phyloP scores from a whole-genome alignment of 345 rosid species.

The Brassica juncea region DNA sequence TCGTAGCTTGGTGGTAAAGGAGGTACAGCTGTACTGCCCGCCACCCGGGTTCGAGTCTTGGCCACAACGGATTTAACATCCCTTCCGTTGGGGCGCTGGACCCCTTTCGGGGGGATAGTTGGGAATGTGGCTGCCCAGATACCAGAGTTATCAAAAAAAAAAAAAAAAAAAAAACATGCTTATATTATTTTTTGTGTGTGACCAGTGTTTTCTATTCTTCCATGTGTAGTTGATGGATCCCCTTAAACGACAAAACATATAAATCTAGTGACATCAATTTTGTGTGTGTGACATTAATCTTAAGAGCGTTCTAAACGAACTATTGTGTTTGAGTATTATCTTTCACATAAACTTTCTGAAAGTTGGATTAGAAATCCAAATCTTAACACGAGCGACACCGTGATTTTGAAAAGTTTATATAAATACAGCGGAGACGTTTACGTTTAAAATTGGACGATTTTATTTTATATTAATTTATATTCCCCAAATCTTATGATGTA shows the following conservation, averaged over 20 bases:
- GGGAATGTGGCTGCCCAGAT: too few relatives aligned
- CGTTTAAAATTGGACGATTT: neutral
- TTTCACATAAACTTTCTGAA: neutral
- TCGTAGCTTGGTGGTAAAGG: too few relatives aligned
- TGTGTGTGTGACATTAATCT: neutral
- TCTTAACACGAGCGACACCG: neutral
- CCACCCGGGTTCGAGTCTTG: too few relatives aligned
- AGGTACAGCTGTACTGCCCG: too few relatives aligned
- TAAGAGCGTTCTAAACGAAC: neutral
- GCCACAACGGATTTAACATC: too few relatives aligned
- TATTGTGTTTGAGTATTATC: neutral
- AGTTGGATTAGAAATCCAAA: neutral
- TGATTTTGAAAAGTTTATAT: neutral
- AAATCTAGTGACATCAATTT: neutral
- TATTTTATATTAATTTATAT: neutral
- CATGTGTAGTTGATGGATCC: neutral
- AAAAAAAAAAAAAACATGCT: too few relatives aligned
- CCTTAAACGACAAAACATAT: neutral
- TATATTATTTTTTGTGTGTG: neutral
- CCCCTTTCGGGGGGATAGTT: too few relatives aligned
- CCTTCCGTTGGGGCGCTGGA: too few relatives aligned
- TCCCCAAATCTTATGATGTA: conserved; percentile 3
- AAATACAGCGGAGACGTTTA: neutral
- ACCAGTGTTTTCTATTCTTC: neutral
- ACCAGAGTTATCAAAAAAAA: too few relatives aligned